A percentile compares a stretch with the other conserved stretches of the same genome.
phyloP scores from a whole-genome alignment of 768 basidiomycete species.

The Gyrodon lividus region DNA sequence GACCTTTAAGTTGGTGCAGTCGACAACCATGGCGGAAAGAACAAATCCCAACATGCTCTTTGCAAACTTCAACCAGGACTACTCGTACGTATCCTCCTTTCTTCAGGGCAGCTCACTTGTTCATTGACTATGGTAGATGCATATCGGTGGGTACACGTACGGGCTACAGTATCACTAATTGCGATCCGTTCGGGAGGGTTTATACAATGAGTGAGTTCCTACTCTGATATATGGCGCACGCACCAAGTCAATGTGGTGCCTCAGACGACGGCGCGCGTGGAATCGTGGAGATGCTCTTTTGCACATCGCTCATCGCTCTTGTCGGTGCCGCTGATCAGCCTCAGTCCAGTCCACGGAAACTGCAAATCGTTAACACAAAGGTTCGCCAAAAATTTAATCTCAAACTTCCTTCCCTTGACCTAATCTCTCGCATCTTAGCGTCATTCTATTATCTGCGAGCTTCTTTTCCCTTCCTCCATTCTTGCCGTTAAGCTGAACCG shows the following conservation, averaged over 20 bases:
- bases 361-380: constrained; percentile 99
- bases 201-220: constrained; percentile 83
- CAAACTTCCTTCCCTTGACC: not conserved
- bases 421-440: constrained; percentile 47
- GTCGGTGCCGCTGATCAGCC: constrained; percentile 96
- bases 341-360: constrained; percentile 83
- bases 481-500: constrained; percentile 98
- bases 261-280: constrained; percentile 91
- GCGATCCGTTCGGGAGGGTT: constrained; percentile 95
- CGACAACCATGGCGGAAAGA: constrained; percentile 36
- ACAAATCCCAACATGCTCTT: constrained; percentile 63
- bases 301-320: constrained; percentile 94
- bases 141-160: constrained; percentile 93
- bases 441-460: constrained; percentile 98
- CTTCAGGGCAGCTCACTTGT: not conserved
- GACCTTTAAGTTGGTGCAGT: constrained; percentile 1
- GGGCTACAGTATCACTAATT: constrained; percentile 97
- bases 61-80: constrained; percentile 98
- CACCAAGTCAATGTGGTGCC: not conserved
- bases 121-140: constrained; percentile 48
- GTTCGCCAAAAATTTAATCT: constrained; percentile 40
- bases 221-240: not conserved
- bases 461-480: constrained; percentile 94
- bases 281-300: constrained; percentile 99
- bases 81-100: constrained; percentile 57